These are phyloP conservation scores for Aspergillus avenaceus DNA, from an alignment of 495 filamentous ascomycete genomes.

Conservation along the genomic window DNA sequence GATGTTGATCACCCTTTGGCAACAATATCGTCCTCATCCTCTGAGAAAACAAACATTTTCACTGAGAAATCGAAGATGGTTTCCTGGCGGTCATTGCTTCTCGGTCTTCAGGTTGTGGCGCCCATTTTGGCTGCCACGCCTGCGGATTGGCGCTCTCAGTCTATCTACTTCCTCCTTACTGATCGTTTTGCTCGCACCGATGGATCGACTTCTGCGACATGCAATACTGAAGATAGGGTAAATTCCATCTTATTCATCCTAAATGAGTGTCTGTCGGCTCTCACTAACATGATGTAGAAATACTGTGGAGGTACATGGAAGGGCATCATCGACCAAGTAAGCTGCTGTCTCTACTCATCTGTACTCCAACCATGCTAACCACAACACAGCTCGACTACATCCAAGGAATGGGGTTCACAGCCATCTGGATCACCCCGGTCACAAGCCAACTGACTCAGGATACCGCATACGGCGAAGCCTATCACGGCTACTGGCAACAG, in stretches of 20 bases:
- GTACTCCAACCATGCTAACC: too few species aligned
- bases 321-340: constrained; percentile 64
- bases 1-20: too few species aligned
- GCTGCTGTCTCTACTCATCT: constrained; percentile 9
- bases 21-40: too few species aligned
- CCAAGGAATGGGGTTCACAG: constrained; percentile 75
- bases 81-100: constrained; percentile 8
- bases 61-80: not conserved
- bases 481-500: constrained; percentile 76
- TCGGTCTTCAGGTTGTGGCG: constrained; percentile 16
- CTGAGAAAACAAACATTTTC: not conserved
- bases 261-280: not conserved
- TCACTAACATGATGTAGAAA: constrained; percentile 12
- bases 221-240: constrained; percentile 41
- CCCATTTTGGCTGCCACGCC: constrained; percentile 36
- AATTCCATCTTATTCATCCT: not conserved
- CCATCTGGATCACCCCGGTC: constrained; percentile 79
- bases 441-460: constrained; percentile 54
- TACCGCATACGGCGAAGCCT: constrained; percentile 52
- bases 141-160: constrained; percentile 57
- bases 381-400: constrained; percentile 53
- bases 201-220: constrained; percentile 54
- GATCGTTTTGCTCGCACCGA: constrained; percentile 71
- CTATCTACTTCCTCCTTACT: constrained; percentile 72
- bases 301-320: constrained; percentile 78